These are phyloP conservation scores for Stephanodiscus minutulus DNA, from an alignment of 108 stramenopile genomes.

Conservation along the genomic window DNA sequence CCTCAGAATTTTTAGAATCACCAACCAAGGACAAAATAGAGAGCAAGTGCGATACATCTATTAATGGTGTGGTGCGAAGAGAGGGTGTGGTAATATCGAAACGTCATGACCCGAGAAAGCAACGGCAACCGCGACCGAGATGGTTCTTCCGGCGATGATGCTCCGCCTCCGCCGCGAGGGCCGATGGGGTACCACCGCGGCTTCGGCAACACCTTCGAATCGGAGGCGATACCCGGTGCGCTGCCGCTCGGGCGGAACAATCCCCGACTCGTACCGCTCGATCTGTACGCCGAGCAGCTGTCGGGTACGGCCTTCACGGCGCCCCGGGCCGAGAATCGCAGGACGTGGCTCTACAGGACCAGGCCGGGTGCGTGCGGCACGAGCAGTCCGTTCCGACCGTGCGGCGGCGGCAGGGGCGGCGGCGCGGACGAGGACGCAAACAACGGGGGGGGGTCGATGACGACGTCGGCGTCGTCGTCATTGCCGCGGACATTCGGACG, in stretches of 20 bases:
- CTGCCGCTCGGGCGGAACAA: slow-evolving; percentile 90
- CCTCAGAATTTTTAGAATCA: too few relatives aligned
- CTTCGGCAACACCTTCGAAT: slow-evolving; percentile 84
- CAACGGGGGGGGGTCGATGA: not conserved
- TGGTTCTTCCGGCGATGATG: not conserved
- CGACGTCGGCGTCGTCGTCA: not conserved
- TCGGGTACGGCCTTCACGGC: slow-evolving; percentile 93
- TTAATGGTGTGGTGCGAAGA: not conserved
- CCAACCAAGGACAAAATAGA: too few relatives aligned
- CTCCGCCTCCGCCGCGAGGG: not conserved
- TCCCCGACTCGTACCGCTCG: slow-evolving; percentile 80
- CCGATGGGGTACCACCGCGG: slow-evolving; percentile 48
- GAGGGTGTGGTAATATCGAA: not conserved
- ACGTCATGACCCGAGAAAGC: not conserved
- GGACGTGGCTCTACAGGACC: slow-evolving; percentile 84
- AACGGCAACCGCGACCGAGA: not conserved
- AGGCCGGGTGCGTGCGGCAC: slow-evolving; percentile 71
- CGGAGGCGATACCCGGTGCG: slow-evolving; percentile 72
- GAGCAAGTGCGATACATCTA: too few relatives aligned
- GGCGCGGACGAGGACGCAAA: not conserved
- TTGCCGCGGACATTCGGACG: slow-evolving; percentile 49
- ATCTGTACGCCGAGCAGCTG: slow-evolving; percentile 90
- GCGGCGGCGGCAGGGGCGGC: slow-evolving; percentile 6
- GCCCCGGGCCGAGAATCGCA: slow-evolving; percentile 75
- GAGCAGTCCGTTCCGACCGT: slow-evolving; percentile 21